Conservation (phyloP, 768 basidiomycete species). For the Lyophyllum decastes region DNA sequence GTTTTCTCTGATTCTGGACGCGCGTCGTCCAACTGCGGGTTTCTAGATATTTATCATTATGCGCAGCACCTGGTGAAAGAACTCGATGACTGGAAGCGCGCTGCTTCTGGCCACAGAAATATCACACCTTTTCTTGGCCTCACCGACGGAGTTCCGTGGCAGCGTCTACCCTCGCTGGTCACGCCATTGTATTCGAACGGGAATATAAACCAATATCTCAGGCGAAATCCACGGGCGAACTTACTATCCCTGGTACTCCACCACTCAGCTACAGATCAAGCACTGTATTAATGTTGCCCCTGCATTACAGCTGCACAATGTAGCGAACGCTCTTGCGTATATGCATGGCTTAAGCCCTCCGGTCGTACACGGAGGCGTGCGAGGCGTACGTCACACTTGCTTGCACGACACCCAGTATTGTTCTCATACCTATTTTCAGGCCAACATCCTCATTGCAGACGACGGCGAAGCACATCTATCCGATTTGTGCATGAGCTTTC, state of each 20-base stretch:
- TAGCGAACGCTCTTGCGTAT: slow-evolving; percentile 24
- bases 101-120: slow-evolving; percentile 15
- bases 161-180: slow-evolving; percentile 14
- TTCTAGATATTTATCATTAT: neutral
- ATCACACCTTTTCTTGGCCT: slow-evolving; percentile 19
- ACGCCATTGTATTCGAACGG: slow-evolving; percentile 10
- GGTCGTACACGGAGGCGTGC: slow-evolving; percentile 27
- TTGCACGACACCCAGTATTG: neutral
- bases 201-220: slow-evolving; percentile 16
- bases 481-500: slow-evolving; percentile 19
- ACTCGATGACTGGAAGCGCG: slow-evolving; percentile 20
- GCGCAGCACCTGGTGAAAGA: slow-evolving; percentile 8
- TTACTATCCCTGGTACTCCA: slow-evolving; percentile 9
- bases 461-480: slow-evolving; percentile 19
- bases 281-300: neutral
- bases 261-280: neutral
- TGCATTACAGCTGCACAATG: slow-evolving; percentile 17
- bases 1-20: neutral
- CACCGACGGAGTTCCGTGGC: neutral
- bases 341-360: slow-evolving; percentile 25
- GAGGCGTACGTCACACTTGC: slow-evolving; percentile 22
- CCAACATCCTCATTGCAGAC: slow-evolving; percentile 26
- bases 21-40: neutral
- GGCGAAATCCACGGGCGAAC: slow-evolving; percentile 2
- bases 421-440: slow-evolving; percentile 9